These are phyloP conservation scores for Trichoderma simmonsii DNA, from an alignment of 2,329 filamentous ascomycete genomes.

Conservation along the genomic window DNA sequence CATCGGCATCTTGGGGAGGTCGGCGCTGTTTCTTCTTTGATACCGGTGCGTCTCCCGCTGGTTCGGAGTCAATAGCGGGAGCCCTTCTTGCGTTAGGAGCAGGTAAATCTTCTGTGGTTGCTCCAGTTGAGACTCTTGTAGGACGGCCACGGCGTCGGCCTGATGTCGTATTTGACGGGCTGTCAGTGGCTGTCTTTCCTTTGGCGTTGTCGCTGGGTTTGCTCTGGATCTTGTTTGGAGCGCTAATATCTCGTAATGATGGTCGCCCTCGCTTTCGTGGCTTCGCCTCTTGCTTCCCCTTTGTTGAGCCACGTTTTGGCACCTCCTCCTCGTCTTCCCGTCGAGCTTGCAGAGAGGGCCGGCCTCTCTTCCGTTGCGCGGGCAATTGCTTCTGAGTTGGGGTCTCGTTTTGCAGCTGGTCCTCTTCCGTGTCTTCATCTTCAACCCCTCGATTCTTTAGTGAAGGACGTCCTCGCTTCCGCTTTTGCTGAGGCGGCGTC, in stretches of 20 bases:
- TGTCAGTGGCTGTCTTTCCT: neutral
- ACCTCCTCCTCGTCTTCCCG: neutral
- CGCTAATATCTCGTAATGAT: conserved; percentile 16
- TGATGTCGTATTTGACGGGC: neutral
- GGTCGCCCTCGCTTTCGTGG: conserved; percentile 26
- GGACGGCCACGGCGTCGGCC: conserved; percentile 7
- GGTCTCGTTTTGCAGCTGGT: conserved; percentile 21
- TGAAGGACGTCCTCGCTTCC: conserved; percentile 37
- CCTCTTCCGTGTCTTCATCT: conserved; percentile 18
- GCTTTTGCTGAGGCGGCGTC: conserved; percentile 27
- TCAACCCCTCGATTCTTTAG: conserved; percentile 20
- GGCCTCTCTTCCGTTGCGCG: conserved; percentile 20
- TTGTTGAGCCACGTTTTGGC: neutral
- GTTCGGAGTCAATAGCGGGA: neutral
- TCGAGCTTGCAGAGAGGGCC: conserved; percentile 23
- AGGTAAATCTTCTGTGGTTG: neutral
- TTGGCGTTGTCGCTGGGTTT: neutral
- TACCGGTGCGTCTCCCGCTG: neutral
- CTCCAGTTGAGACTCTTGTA: neutral
- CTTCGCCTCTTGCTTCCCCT: neutral
- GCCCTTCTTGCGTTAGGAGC: neutral
- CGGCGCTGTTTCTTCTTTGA: conserved; percentile 19
- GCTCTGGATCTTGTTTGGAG: neutral
- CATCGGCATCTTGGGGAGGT: conserved; percentile 20
- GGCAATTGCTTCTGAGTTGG: conserved; percentile 17